These are phyloP conservation scores for Fraxinus nigra DNA, from an alignment of 305 asterid species.

Conservation along the genomic window DNA sequence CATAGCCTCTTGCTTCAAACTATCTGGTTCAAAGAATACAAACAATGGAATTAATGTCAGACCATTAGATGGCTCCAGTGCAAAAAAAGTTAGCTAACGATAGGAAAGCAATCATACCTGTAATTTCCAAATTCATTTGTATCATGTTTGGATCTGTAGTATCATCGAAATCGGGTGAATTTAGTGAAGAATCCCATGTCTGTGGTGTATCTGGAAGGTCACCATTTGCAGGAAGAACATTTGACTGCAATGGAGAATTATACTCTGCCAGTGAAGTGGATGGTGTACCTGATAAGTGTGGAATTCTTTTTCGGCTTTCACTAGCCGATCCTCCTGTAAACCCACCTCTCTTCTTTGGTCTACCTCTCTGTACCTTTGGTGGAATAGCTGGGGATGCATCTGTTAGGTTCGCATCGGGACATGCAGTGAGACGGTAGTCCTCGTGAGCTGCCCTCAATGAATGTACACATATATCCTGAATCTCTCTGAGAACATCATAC, in stretches of 20 bases:
- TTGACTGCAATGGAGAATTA: slow-evolving; percentile 34
- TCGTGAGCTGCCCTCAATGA: slow-evolving; percentile 63
- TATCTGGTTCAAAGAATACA: slow-evolving; percentile 9
- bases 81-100: neutral
- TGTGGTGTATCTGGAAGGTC: slow-evolving; percentile 40
- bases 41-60: neutral
- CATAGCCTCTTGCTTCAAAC: neutral
- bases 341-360: slow-evolving; percentile 57
- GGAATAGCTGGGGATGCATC: slow-evolving; percentile 36
- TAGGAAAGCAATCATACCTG: slow-evolving; percentile 27
- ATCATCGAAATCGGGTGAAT: slow-evolving; percentile 41
- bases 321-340: slow-evolving; percentile 27
- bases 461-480: slow-evolving; percentile 62
- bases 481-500: slow-evolving; percentile 59
- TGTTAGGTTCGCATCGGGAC: slow-evolving; percentile 36
- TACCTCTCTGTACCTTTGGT: slow-evolving; percentile 52
- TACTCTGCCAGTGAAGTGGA: slow-evolving; percentile 29
- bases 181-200: slow-evolving; percentile 55
- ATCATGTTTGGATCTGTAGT: slow-evolving; percentile 37
- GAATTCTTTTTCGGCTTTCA: slow-evolving; percentile 32
- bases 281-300: slow-evolving; percentile 22
- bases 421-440: slow-evolving; percentile 47
- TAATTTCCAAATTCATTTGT: slow-evolving; percentile 44
- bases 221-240: slow-evolving; percentile 3
- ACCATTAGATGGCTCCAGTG: neutral